Base-by-base conservation (phyloP, 2,329 filamentous ascomycete species). In the Rutstroemia sp. region DNA sequence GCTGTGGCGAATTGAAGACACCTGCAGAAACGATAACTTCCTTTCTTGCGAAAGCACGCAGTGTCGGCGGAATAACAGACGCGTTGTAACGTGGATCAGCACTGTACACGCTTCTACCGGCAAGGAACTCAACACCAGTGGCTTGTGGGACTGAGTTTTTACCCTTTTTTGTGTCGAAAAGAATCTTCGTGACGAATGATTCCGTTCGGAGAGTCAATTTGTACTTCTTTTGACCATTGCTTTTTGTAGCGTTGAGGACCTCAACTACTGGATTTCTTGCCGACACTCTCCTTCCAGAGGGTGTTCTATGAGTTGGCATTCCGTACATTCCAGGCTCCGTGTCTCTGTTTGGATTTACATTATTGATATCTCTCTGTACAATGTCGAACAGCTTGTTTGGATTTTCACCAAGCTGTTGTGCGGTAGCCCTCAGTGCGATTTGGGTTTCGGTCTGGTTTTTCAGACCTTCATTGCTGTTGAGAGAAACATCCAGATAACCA, bases 11-110 rank as follows among this genome's bases (percentile, higher is more conserved):
- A 62, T 76, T 74, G 65, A 74, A 73, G 2, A 73, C 61, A 38
- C 77, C 77, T 21, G 71, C 76, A 3, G 75, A 67, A 16, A 79
- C 56, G 58, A 79, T 76, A 42, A 78, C 75, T 60, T 78, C 73
- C 38, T 23, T n/a, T 37, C 16, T 19, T 16, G 41, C 41, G 12
- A 38, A 30, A 7, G 41, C 57, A 3, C 71, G 41, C 25, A 53
- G 48, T 1, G 65, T 66, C 9, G 58, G 56, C 16, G 58, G 58
- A 7, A 48, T 46, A 27, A 9, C 10, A 48, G 45, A 48, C 9
- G 45, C 45, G 23, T 48, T 48, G 10, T 48, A 48, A 17, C 21
- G 27, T 48, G 57, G 58, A 34, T 59, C 57, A 1, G 58, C 60
- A 25, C 53, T 50, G 25, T 62, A 62, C n/a, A 62, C 27, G 21